phyloP scores from a whole-genome alignment of 495 filamentous ascomycete species.

The Hyaloscypha variabilis region DNA sequence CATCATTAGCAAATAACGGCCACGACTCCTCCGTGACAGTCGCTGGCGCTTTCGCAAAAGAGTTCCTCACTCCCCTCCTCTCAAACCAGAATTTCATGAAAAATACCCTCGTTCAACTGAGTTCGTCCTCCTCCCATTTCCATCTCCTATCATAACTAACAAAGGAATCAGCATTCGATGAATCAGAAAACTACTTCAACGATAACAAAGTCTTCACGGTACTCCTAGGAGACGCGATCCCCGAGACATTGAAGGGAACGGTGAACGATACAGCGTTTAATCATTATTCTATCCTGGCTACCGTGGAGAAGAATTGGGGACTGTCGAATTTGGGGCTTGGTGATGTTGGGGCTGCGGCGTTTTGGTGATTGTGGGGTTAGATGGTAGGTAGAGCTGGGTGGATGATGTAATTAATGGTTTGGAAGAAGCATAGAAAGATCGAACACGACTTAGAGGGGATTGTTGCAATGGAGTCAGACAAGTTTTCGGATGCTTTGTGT shows the following conservation, averaged over 20 bases:
- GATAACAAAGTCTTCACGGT: slow-evolving; percentile 62
- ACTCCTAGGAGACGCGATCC: slow-evolving; percentile 67
- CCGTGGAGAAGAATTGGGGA: slow-evolving; percentile 63
- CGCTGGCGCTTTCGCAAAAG: slow-evolving; percentile 56
- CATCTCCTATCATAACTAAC: neutral
- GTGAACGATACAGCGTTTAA: slow-evolving; percentile 67
- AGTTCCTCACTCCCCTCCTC: slow-evolving; percentile 65
- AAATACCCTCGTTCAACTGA: slow-evolving; percentile 66
- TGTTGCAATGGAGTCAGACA: too few relatives aligned
- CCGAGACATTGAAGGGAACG: slow-evolving; percentile 57
- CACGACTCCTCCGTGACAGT: slow-evolving; percentile 70
- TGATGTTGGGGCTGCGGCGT: slow-evolving; percentile 54
- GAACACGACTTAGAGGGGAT: too few relatives aligned
- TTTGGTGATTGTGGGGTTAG: slow-evolving; percentile 20
- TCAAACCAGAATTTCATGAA: slow-evolving; percentile 66
- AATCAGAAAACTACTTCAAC: slow-evolving; percentile 56
- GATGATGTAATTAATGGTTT: too few relatives aligned
- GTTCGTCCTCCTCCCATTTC: slow-evolving; percentile 7
- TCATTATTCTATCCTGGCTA: slow-evolving; percentile 69
- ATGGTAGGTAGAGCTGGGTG: too few relatives aligned
- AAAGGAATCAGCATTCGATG: slow-evolving; percentile 55
- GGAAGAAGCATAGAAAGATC: too few relatives aligned
- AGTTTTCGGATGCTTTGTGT: too few relatives aligned
- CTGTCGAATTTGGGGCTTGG: slow-evolving; percentile 40
- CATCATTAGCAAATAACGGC: slow-evolving; percentile 47